Base-by-base conservation (phyloP, 495 filamentous ascomycete species). In the Haplographium delicatum region DNA sequence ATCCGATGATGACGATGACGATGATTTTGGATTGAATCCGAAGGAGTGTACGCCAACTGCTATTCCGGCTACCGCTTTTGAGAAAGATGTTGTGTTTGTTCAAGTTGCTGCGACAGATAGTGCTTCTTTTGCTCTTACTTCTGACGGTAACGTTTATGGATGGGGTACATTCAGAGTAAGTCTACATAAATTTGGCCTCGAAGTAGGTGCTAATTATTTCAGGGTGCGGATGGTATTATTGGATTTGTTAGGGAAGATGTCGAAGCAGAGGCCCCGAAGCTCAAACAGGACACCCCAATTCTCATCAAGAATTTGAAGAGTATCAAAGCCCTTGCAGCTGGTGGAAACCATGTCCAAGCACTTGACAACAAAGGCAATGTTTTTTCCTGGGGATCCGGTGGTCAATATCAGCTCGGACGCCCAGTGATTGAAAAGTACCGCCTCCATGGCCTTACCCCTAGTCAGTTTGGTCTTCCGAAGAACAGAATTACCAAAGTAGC, bases 331-430 rank as follows among this genome's bases (percentile, higher is more conserved):
- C 68, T 90, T 30, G 72, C 74, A 22, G 72, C 75, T 26, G 86
- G 86, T 35, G 72, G 74, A n/a, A 84, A 90, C 64, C 86, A 90
- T 64, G 68, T 81, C 30, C 74, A 87, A 20, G 86, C 84, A 1
- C 71, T 88, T 27, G 79, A 85, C 59, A 69, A 66, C 10, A 72
- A 78, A 47, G 83, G 83, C 45, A 74, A 73, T 31, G 76, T 89
- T 43, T 84, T 67, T 51, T 74, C 78, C 41, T 91, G 85, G 86
- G 86, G 86, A 39, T 71, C 72, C 43, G 83, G 84, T 34, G 80
- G 86, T 47, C 82, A 87, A 55, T 71, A 73, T 58, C 86, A 89
- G 63, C 82, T 91, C 13, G 86, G 83, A 4, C 82, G 84, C 27
- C 72, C 73, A 20, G 64, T 85, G n/a, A 71, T 82, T 2, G 76